Evolutionary conservation across 495 filamentous ascomycete species (phyloP).

Genomic region (Thermothielavioides terrestris): DNA sequence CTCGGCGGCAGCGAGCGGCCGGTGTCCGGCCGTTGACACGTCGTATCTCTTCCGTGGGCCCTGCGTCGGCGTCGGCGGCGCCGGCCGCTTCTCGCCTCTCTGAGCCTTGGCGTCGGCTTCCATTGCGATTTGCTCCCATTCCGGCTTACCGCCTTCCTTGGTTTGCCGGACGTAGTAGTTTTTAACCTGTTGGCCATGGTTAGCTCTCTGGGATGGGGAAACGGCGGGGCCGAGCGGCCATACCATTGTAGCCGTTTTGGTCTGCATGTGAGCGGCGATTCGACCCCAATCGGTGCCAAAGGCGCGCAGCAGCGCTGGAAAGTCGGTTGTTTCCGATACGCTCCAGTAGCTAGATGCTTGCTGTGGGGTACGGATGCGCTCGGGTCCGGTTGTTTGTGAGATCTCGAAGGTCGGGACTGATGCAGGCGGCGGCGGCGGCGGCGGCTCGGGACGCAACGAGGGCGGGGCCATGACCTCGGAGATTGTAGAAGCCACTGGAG

Average conservation of each 20-base stretch:
- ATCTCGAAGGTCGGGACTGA: constrained; percentile 35
- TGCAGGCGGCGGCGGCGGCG: constrained; percentile 29
- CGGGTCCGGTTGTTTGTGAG: constrained; percentile 27
- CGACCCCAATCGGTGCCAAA: constrained; percentile 84
- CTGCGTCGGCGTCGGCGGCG: constrained; percentile 55
- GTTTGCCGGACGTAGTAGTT: constrained; percentile 80
- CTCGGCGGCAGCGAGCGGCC: constrained; percentile 49
- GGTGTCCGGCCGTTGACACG: constrained; percentile 44
- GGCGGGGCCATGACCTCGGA: constrained; percentile 43
- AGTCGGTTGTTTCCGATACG: constrained; percentile 80
- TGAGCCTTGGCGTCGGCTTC: constrained; percentile 62
- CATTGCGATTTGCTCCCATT: constrained; percentile 59
- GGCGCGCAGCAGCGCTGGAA: constrained; percentile 63
- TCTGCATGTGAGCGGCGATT: constrained; percentile 79
- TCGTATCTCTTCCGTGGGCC: constrained; percentile 41
- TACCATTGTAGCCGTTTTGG: constrained; percentile 94
- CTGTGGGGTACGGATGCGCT: constrained; percentile 42
- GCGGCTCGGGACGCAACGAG: constrained; percentile 40
- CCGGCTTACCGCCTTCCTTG: constrained; percentile 54
- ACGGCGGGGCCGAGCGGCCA: constrained; percentile 14
- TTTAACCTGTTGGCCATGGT: constrained; percentile 57
- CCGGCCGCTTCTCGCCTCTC: constrained; percentile 62
- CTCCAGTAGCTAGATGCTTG: constrained; percentile 95
- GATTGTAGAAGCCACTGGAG: constrained; percentile 27
- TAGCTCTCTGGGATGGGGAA: constrained; percentile 21